Percentiles rank a stretch among this genome's conserved stretches.
Evolutionary conservation across 1,284 basidiomycete genomes (phyloP).

Genomic region (Neolentinus lepideus): DNA sequence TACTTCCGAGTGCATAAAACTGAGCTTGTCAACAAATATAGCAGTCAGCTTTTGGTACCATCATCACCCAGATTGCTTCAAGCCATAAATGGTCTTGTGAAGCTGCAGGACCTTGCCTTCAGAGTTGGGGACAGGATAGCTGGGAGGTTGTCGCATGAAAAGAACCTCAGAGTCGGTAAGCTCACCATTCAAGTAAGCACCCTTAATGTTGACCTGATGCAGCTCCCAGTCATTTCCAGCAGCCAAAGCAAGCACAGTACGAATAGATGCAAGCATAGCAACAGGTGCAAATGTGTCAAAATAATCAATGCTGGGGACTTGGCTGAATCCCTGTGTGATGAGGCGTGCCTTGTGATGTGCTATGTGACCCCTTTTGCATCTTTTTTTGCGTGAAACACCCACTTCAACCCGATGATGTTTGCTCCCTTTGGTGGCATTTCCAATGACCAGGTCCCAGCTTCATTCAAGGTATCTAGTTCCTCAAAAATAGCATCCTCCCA

Average conservation of each 20-base stretch:
- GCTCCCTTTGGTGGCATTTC: conserved; percentile 13
- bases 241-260: conserved; percentile 27
- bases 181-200: conserved; percentile 30
- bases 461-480: conserved; percentile 18
- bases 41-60: conserved; percentile 13
- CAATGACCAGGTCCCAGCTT: conserved; percentile 17
- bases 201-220: conserved; percentile 33
- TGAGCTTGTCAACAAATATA: conserved; percentile 7
- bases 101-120: conserved; percentile 10
- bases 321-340: conserved; percentile 34
- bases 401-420: conserved; percentile 20
- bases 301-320: conserved; percentile 31
- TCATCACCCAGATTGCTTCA: conserved; percentile 11
- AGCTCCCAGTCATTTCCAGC: conserved; percentile 24
- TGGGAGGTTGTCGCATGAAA: conserved; percentile 25
- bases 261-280: conserved; percentile 23
- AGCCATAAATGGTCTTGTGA: conserved; percentile 12
- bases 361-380: conserved; percentile 20
- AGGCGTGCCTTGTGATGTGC: conserved; percentile 27
- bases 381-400: conserved; percentile 26
- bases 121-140: conserved; percentile 12
- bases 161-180: conserved; percentile 21
- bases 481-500: conserved; percentile 22
- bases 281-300: conserved; percentile 33
- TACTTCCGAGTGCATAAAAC: conserved; percentile 11